Conservation (phyloP, 768 basidiomycete genomes). For the Boletellus ananiceps region DNA sequence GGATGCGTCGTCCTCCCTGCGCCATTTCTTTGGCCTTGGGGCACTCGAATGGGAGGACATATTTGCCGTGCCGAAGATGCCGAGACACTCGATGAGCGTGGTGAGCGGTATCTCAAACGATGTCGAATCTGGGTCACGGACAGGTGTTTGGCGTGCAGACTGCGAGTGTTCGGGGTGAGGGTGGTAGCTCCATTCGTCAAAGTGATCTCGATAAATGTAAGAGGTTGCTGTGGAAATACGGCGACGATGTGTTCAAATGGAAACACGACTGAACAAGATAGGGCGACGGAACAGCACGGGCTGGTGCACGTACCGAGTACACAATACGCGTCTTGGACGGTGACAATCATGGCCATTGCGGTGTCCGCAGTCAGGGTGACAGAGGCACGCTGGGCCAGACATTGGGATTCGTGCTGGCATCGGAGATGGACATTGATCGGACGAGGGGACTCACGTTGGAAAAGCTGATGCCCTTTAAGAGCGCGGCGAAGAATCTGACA, state of each 20-base stretch:
- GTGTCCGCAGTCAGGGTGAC: conserved; percentile 57
- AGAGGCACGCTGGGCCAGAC: conserved; percentile 58
- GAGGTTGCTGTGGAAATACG: conserved; percentile 59
- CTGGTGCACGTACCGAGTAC: conserved; percentile 58
- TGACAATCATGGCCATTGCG: conserved; percentile 75
- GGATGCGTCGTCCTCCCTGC: conserved; percentile 42
- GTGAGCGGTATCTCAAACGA: conserved; percentile 82
- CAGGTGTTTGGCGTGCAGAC: conserved; percentile 9
- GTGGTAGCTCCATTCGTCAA: conserved; percentile 71
- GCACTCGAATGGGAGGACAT: conserved; percentile 28
- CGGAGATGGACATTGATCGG: neutral
- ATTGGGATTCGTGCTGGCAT: neutral
- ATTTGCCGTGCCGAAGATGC: conserved; percentile 83
- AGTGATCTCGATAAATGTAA: conserved; percentile 72
- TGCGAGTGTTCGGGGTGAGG: conserved; percentile 24
- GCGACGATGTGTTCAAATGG: neutral
- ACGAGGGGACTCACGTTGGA: conserved; percentile 52
- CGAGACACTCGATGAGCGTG: conserved; percentile 84
- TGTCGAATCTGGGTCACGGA: conserved; percentile 20
- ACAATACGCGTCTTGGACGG: conserved; percentile 81
- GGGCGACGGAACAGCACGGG: neutral
- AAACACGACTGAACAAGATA: neutral
- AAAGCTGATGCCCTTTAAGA: conserved; percentile 82
- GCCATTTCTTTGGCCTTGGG: conserved; percentile 46
- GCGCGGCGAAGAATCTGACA: conserved; percentile 71